phyloP scores from a whole-genome alignment of 768 basidiomycete species.

The Kwoniella sp. region DNA sequence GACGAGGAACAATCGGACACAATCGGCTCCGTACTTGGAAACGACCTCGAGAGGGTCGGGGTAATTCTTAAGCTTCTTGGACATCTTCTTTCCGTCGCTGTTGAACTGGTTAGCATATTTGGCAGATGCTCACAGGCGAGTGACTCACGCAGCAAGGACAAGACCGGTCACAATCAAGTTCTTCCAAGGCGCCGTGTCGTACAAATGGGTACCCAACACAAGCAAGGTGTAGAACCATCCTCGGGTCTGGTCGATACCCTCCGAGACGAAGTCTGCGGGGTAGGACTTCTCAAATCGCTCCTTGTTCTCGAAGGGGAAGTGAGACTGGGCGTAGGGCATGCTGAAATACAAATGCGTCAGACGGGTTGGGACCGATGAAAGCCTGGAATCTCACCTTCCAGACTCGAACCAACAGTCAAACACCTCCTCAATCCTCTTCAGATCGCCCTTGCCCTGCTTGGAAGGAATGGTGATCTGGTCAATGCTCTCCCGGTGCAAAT shows the following conservation, averaged over 20 bases:
- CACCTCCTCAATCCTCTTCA: conserved; percentile 92
- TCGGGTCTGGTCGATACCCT: conserved; percentile 97
- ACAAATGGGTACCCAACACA: conserved; percentile 91
- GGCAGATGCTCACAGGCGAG: neutral
- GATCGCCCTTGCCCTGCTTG: conserved; percentile 71
- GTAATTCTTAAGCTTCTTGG: conserved; percentile 93
- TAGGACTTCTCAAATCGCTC: conserved; percentile 76
- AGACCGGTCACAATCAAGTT: conserved; percentile 95
- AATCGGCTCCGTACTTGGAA: conserved; percentile 89
- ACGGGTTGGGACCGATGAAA: neutral
- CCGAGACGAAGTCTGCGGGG: conserved; percentile 95
- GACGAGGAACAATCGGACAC: conserved; percentile 94
- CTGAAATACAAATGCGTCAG: conserved; percentile 52
- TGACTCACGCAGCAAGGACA: conserved; percentile 80
- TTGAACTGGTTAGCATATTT: neutral
- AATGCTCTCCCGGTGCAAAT: conserved; percentile 89
- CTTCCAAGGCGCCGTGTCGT: conserved; percentile 92
- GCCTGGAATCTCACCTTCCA: conserved; percentile 64
- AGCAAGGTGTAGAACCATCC: conserved; percentile 99
- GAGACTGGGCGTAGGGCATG: conserved; percentile 96
- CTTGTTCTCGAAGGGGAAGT: conserved; percentile 98
- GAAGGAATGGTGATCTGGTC: conserved; percentile 97
- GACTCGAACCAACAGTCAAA: conserved; percentile 99
- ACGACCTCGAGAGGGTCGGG: conserved; percentile 91
- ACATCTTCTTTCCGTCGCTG: conserved; percentile 99